These are phyloP conservation scores for Trichoderma koningii DNA, from an alignment of 2,329 filamentous ascomycete species.

Conservation along the genomic window DNA sequence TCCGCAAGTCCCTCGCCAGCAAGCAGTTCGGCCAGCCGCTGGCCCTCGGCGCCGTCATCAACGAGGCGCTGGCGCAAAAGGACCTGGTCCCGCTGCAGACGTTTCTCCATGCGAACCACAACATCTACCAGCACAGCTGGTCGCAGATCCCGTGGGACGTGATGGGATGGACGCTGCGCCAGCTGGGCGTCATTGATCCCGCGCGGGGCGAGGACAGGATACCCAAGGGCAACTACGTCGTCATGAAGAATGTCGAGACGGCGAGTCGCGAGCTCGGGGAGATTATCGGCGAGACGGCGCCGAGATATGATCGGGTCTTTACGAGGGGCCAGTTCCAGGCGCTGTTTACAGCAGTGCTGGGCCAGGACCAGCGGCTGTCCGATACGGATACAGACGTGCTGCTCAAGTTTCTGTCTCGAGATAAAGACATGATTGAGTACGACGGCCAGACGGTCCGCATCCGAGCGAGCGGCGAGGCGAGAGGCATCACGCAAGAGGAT, in stretches of 20 bases:
- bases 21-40: constrained; percentile 80
- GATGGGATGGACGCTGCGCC: constrained; percentile 72
- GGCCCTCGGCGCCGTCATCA: constrained; percentile 74
- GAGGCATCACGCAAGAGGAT: constrained; percentile 73
- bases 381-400: constrained; percentile 68
- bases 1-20: constrained; percentile 71
- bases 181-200: constrained; percentile 63
- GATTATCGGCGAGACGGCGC: constrained; percentile 45
- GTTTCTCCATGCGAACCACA: constrained; percentile 67
- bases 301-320: constrained; percentile 67
- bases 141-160: constrained; percentile 66
- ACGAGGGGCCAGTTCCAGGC: constrained; percentile 65
- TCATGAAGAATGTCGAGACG: constrained; percentile 63
- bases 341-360: constrained; percentile 56
- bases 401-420: constrained; percentile 68
- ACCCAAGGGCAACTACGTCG: constrained; percentile 63
- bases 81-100: constrained; percentile 70
- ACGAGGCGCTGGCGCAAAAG: constrained; percentile 68
- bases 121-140: constrained; percentile 72
- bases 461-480: constrained; percentile 54
- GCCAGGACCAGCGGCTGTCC: constrained; percentile 55
- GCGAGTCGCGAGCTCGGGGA: constrained; percentile 58
- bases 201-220: constrained; percentile 55
- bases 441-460: constrained; percentile 76
- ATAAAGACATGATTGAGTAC: constrained; percentile 60